Percentiles rank a stretch among this genome's conserved stretches.
Conservation (phyloP, 2,329 filamentous ascomycete genomes). For the Colletotrichum tabaci region DNA sequence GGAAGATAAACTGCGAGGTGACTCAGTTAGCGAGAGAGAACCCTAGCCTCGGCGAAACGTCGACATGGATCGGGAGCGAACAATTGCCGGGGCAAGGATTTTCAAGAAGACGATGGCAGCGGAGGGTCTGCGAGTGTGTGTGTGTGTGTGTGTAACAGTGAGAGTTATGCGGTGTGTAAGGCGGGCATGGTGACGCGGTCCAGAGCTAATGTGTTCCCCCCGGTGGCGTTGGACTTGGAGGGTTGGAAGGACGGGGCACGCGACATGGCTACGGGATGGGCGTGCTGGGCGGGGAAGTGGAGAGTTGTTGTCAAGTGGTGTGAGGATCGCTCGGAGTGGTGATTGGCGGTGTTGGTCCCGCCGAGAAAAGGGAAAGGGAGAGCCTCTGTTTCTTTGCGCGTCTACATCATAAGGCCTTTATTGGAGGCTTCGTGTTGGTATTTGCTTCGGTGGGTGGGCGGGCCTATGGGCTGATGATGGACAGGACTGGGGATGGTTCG, state of each 20-base stretch:
- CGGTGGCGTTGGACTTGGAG: slow-evolving; percentile 2
- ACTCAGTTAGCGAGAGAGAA: not conserved
- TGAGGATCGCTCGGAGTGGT: not conserved
- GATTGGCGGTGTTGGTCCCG: not conserved
- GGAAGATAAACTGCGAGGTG: not conserved
- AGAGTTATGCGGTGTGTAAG: not conserved
- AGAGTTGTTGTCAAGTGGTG: not conserved
- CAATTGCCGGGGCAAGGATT: slow-evolving; percentile 16
- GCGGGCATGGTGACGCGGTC: slow-evolving; percentile 9
- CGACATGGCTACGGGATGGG: slow-evolving; percentile 25
- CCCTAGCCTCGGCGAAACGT: not conserved
- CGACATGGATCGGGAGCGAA: slow-evolving; percentile 3
- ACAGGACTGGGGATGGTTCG: not conserved
- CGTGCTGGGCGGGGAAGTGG: not conserved
- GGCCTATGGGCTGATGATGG: slow-evolving; percentile 1
- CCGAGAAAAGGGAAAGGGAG: not conserved
- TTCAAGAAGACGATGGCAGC: not conserved
- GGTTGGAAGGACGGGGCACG: slow-evolving; percentile 5
- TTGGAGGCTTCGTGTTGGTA: not conserved
- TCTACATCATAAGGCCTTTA: not conserved
- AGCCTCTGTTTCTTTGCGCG: not conserved
- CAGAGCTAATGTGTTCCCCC: not conserved
- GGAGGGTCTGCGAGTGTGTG: not conserved
- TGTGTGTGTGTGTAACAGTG: not conserved
- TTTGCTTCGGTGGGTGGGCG: not conserved